Evolutionary conservation across 257 asterid genomes (phyloP).

Genomic region (Coffea eugenioides): DNA sequence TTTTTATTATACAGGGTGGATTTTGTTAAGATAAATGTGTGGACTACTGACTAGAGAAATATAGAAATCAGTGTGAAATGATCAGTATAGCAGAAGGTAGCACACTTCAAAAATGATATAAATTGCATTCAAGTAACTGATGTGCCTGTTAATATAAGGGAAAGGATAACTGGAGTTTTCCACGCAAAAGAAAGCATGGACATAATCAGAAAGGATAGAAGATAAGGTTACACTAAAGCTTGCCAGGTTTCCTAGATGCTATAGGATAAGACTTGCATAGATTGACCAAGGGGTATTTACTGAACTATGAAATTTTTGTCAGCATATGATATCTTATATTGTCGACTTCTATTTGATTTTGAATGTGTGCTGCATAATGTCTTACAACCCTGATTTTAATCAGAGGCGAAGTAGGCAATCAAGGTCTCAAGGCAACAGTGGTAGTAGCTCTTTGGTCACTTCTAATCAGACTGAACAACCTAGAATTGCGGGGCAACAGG

Average conservation of each 20-base stretch:
- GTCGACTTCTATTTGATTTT: neutral
- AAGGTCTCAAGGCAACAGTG: slow-evolving; percentile 32
- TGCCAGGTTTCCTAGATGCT: neutral
- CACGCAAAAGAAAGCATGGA: neutral
- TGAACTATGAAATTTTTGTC: neutral
- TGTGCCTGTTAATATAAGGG: neutral
- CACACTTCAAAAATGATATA: neutral
- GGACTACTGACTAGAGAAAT: neutral
- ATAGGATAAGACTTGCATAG: neutral
- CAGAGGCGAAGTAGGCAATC: slow-evolving; percentile 64
- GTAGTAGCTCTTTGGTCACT: slow-evolving; percentile 41
- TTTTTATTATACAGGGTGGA: neutral
- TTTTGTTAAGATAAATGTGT: neutral
- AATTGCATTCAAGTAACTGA: neutral
- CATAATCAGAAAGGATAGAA: neutral
- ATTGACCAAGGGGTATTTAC: neutral
- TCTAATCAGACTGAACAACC: slow-evolving; percentile 42
- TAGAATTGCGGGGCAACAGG: slow-evolving; percentile 55
- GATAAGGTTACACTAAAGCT: neutral
- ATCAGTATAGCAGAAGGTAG: neutral
- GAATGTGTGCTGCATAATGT: neutral
- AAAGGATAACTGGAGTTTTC: neutral
- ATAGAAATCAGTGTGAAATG: neutral
- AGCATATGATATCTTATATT: slow-evolving; percentile 2
- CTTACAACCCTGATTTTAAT: slow-evolving; percentile 14